A percentile compares a stretch with the other conserved stretches of the same genome.
Conservation (phyloP, 2,329 filamentous ascomycete genomes). For the Dactylella cylindrospora region DNA sequence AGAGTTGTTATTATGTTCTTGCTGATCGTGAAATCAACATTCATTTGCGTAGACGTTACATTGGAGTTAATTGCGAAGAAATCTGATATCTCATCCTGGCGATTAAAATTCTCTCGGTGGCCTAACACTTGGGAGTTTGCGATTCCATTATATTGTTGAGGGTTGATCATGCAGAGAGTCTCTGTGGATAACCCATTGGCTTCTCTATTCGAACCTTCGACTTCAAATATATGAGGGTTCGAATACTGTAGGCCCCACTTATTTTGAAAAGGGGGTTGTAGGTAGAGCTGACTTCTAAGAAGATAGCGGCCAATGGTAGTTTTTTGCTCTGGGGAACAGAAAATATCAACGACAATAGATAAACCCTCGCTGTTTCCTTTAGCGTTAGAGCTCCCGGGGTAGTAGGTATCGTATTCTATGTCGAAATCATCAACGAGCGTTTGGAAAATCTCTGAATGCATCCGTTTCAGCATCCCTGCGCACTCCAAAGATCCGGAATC, state of each 20-base stretch:
- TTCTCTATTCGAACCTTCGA: not conserved
- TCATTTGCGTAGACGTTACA: not conserved
- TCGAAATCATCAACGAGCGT: not conserved
- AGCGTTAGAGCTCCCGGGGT: not conserved
- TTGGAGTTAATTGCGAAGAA: not conserved
- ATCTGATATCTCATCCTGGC: constrained; percentile 15
- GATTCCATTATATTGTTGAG: not conserved
- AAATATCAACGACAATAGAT: constrained; percentile 3
- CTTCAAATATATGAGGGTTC: constrained; percentile 9
- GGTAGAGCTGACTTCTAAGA: not conserved
- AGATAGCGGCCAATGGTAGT: not conserved
- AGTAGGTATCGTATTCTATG: not conserved
- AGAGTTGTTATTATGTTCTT: not conserved
- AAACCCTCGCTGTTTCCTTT: not conserved
- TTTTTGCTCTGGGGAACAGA: not conserved
- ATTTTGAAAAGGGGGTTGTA: constrained; percentile 2
- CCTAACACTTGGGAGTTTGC: not conserved
- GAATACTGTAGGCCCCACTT: not conserved
- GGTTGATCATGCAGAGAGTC: not conserved
- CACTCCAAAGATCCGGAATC: no score
- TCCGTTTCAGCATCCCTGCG: not conserved
- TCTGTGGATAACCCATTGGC: not conserved
- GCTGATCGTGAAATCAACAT: constrained; percentile 2
- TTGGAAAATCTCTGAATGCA: not conserved
- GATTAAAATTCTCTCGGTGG: not conserved